Percentiles rank a stretch among this genome's conserved stretches.
Conservation (phyloP, 2,329 filamentous ascomycete genomes). For the Talaromyces pinophilus region DNA sequence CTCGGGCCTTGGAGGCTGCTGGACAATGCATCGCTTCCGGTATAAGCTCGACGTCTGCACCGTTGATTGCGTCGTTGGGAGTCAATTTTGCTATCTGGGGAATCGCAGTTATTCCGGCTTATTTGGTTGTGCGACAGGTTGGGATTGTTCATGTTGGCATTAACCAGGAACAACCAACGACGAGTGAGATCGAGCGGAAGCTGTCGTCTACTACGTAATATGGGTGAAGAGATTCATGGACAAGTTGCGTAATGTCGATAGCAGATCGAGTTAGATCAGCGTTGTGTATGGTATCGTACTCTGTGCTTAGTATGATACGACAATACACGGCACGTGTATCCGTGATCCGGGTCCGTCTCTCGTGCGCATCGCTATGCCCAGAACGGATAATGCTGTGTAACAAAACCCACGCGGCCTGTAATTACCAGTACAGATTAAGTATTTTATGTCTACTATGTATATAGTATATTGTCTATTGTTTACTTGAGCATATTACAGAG, state of each 20-base stretch:
- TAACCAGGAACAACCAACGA: not conserved
- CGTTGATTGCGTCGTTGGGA: not conserved
- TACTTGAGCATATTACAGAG: not conserved
- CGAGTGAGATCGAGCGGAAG: not conserved
- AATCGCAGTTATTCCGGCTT: not conserved
- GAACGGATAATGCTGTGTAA: not conserved
- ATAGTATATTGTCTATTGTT: not conserved
- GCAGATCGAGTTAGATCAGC: no score
- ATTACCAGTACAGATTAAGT: not conserved
- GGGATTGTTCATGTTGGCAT: not conserved
- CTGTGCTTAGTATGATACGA: not conserved
- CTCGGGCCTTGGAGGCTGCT: not conserved
- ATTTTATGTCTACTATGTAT: not conserved
- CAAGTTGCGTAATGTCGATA: not conserved
- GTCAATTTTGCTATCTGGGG: not conserved
- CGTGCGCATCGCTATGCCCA: not conserved
- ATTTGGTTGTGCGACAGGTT: not conserved
- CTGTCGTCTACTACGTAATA: not conserved
- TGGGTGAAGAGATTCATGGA: not conserved
- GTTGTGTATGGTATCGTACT: not conserved
- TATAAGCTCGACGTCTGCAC: not conserved
- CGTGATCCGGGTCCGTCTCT: not conserved
- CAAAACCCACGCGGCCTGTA: not conserved
- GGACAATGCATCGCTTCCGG: not conserved
- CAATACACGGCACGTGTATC: conserved; percentile 1